phyloP scores from a whole-genome alignment of 164 flowering plant genomes.

The Annona cherimola region DNA sequence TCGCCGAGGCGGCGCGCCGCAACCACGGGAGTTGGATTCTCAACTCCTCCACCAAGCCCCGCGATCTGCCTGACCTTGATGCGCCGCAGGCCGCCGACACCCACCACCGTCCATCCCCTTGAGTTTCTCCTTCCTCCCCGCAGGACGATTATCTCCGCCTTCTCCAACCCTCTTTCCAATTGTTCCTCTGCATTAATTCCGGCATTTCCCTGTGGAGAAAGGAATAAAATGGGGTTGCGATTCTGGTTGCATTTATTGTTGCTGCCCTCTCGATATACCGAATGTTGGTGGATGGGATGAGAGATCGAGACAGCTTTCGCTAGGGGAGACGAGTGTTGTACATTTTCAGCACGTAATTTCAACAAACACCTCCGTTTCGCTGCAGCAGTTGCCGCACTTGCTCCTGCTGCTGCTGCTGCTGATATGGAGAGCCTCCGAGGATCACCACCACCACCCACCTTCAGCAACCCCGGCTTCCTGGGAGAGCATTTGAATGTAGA shows the following conservation, averaged over 20 bases:
- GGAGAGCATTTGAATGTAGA: conserved; percentile 32
- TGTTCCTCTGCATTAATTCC: neutral
- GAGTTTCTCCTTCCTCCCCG: conserved; percentile 8
- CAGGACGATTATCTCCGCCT: too few species aligned
- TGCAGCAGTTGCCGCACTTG: too few species aligned
- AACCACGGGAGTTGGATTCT: conserved; percentile 77
- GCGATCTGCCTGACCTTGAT: conserved; percentile 6
- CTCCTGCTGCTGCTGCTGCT: conserved; percentile 1
- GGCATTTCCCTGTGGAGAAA: neutral
- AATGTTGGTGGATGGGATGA: conserved; percentile 2
- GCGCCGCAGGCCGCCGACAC: too few species aligned
- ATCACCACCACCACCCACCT: conserved; percentile 35
- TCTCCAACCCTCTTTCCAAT: neutral
- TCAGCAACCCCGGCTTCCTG: conserved; percentile 42
- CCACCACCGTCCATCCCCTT: conserved; percentile 11
- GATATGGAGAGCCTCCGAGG: conserved; percentile 59
- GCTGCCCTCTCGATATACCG: neutral
- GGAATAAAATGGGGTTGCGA: conserved; percentile 2
- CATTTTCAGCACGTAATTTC: neutral
- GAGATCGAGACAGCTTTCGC: neutral
- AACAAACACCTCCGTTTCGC: neutral
- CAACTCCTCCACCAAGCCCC: conserved; percentile 31
- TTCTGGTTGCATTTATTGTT: conserved; percentile 7
- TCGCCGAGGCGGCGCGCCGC: conserved; percentile 74
- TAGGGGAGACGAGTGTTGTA: neutral